Evolutionary conservation across 176 grass and related monocot species (phyloP).

Genomic region (Pontederia paniculata): DNA sequence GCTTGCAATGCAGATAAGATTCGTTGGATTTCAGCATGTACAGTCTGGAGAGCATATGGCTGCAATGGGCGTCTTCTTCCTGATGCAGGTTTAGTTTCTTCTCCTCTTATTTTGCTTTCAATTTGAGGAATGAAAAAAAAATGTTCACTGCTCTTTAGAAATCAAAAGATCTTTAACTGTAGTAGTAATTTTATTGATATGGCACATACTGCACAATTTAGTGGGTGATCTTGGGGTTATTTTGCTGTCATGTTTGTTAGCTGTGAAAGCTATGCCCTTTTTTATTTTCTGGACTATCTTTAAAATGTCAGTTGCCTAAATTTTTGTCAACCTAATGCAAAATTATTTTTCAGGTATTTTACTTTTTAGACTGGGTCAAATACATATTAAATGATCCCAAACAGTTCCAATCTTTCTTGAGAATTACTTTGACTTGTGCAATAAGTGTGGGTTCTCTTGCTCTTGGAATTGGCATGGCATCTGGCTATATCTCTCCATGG

Average conservation of each 20-base stretch:
- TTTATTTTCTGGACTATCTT: neutral
- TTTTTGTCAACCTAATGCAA: neutral
- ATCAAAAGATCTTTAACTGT: no score
- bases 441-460: slow-evolving; percentile 64
- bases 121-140: no score
- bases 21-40: slow-evolving; percentile 95
- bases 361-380: slow-evolving; percentile 33
- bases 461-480: slow-evolving; percentile 85
- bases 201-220: no score
- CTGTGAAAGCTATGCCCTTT: neutral
- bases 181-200: no score
- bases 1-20: slow-evolving; percentile 96
- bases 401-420: slow-evolving; percentile 80
- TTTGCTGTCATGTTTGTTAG: no score
- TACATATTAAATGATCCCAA: slow-evolving; percentile 78
- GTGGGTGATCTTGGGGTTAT: no score
- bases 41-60: slow-evolving; percentile 99
- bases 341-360: slow-evolving; percentile 25
- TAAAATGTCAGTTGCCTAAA: neutral
- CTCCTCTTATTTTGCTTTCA: neutral
- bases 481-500: slow-evolving; percentile 98
- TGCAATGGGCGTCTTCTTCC: slow-evolving; percentile 90
- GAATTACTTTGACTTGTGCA: slow-evolving; percentile 74
- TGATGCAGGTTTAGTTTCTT: slow-evolving; percentile 50
- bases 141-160: no score